Conservation (phyloP, 805 yeast species). For the Candida endomychidarum region DNA sequence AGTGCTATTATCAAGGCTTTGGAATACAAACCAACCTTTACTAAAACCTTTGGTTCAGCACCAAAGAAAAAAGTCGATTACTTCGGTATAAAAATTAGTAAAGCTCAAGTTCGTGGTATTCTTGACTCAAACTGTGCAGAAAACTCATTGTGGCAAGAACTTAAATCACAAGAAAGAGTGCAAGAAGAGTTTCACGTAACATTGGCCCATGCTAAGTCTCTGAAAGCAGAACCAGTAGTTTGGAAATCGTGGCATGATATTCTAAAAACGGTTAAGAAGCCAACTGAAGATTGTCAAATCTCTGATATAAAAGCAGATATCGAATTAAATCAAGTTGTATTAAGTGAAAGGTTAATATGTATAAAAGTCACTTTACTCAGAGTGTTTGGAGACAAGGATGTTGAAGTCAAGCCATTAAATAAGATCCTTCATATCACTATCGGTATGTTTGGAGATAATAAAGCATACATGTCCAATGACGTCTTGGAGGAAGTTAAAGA, state of each 20-base stretch:
- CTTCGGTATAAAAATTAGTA: constrained; percentile 12
- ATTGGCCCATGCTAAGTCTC: constrained; percentile 45
- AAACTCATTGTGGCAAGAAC: constrained; percentile 18
- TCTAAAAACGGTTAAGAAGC: constrained; percentile 26
- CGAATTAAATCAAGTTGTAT: constrained; percentile 43
- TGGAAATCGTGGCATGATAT: constrained; percentile 12
- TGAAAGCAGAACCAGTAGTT: constrained; percentile 1
- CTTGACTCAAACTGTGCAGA: constrained; percentile 8
- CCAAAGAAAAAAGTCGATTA: constrained; percentile 14
- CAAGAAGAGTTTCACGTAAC: constrained; percentile 69
- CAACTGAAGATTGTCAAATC: constrained; percentile 19
- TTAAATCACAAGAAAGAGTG: constrained; percentile 35
- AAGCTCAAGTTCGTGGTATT: constrained; percentile 5
- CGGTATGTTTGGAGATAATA: constrained; percentile 14
- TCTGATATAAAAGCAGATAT: constrained; percentile 16
- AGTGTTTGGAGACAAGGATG: constrained; percentile 2
- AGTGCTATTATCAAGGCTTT: constrained; percentile 55
- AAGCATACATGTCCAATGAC: constrained; percentile 13
- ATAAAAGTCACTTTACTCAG: constrained; percentile 43
- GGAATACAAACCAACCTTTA: constrained; percentile 50
- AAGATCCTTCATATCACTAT: constrained; percentile 14
- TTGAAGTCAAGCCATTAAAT: constrained; percentile 9
- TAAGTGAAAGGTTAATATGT: constrained; percentile 52
- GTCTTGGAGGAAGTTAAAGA: constrained; percentile 2
- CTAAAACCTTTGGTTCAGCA: constrained; percentile 31